Percentiles rank a stretch among this genome's conserved stretches.
Evolutionary conservation across 805 yeast genomes (phyloP).

Genomic region (Candida peoriensis): DNA sequence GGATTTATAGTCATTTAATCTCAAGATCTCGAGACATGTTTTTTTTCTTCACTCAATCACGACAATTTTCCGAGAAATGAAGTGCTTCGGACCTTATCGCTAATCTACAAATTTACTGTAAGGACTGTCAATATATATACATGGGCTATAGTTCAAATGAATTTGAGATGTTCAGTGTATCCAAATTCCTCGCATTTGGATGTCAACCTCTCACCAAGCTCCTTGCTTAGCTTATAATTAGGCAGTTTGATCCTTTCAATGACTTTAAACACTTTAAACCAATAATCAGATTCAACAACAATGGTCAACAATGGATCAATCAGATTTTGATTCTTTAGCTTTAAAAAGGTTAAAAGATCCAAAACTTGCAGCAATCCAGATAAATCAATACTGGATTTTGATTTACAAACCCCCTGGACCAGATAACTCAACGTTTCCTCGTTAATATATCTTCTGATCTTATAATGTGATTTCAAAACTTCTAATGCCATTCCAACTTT

Average conservation of each 20-base stretch:
- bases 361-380: background rate
- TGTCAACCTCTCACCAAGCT: background rate
- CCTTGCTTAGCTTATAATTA: constrained; percentile 3
- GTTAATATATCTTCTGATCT: constrained; percentile 1
- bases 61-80: too few relatives aligned
- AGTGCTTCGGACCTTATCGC: too few relatives aligned
- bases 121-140: too few relatives aligned
- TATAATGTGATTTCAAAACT: constrained; percentile 2
- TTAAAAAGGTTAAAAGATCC: background rate
- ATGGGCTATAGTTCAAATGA: too few relatives aligned
- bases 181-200: background rate
- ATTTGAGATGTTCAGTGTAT: background rate
- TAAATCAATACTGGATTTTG: background rate
- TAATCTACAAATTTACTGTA: too few relatives aligned
- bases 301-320: constrained; percentile 1
- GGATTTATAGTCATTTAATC: too few relatives aligned
- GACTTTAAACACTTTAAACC: constrained; percentile 14
- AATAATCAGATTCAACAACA: background rate
- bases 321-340: background rate
- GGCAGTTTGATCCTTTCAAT: background rate
- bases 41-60: too few relatives aligned
- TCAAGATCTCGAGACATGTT: too few relatives aligned
- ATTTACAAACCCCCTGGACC: constrained; percentile 1
- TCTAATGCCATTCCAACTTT: constrained; percentile 4
- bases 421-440: constrained; percentile 12